A percentile compares a stretch with the other conserved stretches of the same genome.
Conservation (phyloP, 176 grass and related monocot genomes). For the Cenchrus americanus region DNA sequence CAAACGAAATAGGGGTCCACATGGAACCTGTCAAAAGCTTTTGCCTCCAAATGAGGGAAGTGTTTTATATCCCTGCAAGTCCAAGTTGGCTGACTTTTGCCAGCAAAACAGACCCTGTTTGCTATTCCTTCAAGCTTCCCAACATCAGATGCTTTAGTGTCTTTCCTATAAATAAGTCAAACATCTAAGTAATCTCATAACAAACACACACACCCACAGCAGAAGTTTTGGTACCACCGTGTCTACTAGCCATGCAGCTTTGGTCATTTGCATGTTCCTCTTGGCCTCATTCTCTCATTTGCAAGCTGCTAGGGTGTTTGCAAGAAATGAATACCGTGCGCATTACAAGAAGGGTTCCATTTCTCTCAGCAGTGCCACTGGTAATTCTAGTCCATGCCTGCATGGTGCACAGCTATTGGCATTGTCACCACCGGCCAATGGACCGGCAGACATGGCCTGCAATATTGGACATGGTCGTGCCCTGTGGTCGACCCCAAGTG, state of each 20-base stretch:
- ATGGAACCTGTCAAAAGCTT: slow-evolving; percentile 36
- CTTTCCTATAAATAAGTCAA: slow-evolving; percentile 40
- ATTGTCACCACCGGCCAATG: background rate
- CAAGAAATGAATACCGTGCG: background rate
- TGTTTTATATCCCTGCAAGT: background rate
- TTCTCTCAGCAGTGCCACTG: too few species aligned
- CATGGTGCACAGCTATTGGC: background rate
- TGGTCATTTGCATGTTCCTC: slow-evolving; percentile 35
- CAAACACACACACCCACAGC: background rate
- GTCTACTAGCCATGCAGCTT: background rate
- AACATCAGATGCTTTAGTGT: background rate
- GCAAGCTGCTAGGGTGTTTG: slow-evolving; percentile 32
- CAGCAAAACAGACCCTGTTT: background rate
- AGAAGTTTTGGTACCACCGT: background rate
- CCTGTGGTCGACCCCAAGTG: slow-evolving; percentile 53
- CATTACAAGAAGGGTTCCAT: background rate
- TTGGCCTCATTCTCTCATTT: slow-evolving; percentile 7
- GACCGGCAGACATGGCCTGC: background rate
- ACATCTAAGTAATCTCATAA: background rate
- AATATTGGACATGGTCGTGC: slow-evolving; percentile 1
- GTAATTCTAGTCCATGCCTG: background rate
- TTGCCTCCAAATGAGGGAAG: slow-evolving; percentile 36
- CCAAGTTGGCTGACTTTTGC: slow-evolving; percentile 32
- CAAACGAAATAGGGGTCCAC: background rate
- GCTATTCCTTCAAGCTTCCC: slow-evolving; percentile 20